Evolutionary conservation across 176 grass and related monocot species (phyloP), one percentile per base, ranked within the genome.

Genomic region (Cocos nucifera): DNA sequence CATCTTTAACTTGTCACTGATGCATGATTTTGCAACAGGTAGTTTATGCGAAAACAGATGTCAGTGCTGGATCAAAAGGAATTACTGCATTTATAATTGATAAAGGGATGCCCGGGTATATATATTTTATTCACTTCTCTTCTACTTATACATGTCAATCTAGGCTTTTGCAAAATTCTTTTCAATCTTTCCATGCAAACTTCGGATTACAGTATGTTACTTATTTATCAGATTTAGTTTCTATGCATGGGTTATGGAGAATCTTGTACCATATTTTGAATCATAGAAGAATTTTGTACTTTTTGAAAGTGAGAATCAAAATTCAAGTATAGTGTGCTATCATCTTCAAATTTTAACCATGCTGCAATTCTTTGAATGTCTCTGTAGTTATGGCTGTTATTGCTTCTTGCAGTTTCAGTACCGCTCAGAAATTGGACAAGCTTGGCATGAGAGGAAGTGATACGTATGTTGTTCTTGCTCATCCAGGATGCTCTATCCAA

Each of bases 71-170:
- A 59, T 82, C 92, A 22, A 91, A 85, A 82, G 87, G 87, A 85
- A 97, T 97, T 73, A 97, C 92, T 53, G 92, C 92, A 56, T 97
- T 97, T 74, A 85, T 91, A 80, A 91, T 97, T 66, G 92, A 97
- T 62, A 97, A 96, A 66, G 92, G 92, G 51, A 88, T 97, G 92
- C 72, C 78, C 7, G 92, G 92, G 92, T 97, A 91, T 66, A 62
- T 15, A 68, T 52, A 23, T 2, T 30, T 28, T 69, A 16, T 67
- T 17, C 61, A 52, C 32, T 68, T 4, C 6, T 32, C 4, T 30
- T 67, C 54, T 23, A 19, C n/a, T 10, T 67, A 3, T 54, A 55
- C 53, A 51, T 6, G 20, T 54, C 29, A 32, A 67, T 67, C 7
- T 67, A 6, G 8, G 25, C 28, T 21, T 30, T 7, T 68, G 23